These are phyloP conservation scores for Rhododendron mucronatum DNA, from an alignment of 148 eudicot species.

Conservation along the genomic window DNA sequence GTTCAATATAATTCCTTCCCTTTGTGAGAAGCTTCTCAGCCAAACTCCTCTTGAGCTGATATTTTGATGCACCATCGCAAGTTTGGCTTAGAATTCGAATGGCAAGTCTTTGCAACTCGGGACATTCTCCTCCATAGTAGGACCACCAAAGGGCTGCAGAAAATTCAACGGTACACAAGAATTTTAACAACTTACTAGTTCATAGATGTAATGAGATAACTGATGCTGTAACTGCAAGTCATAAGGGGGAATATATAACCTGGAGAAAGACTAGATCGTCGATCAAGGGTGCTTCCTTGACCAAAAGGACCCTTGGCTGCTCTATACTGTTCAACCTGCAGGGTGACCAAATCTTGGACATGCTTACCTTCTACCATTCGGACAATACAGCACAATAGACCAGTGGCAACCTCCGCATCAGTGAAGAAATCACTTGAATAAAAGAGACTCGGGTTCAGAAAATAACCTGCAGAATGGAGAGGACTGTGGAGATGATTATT, in stretches of 20 bases:
- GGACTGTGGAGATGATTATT: slow-evolving; percentile 51
- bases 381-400: slow-evolving; percentile 39
- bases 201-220: neutral
- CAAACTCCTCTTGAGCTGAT: slow-evolving; percentile 42
- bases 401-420: slow-evolving; percentile 54
- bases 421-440: slow-evolving; percentile 32
- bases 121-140: slow-evolving; percentile 43
- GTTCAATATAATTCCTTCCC: slow-evolving; percentile 26
- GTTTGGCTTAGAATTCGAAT: slow-evolving; percentile 54
- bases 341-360: slow-evolving; percentile 27
- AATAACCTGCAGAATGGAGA: slow-evolving; percentile 66
- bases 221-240: neutral
- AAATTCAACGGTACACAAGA: neutral
- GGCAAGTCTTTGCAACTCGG: slow-evolving; percentile 59
- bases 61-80: slow-evolving; percentile 55
- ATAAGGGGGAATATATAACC: slow-evolving; percentile 25
- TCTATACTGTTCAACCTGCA: slow-evolving; percentile 39
- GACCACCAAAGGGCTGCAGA: slow-evolving; percentile 66
- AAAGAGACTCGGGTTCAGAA: slow-evolving; percentile 41
- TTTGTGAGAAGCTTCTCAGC: slow-evolving; percentile 46
- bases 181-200: neutral
- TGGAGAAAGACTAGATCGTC: slow-evolving; percentile 36
- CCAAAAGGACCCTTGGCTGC: slow-evolving; percentile 29
- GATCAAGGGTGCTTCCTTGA: slow-evolving; percentile 24
- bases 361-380: slow-evolving; percentile 25